Evolutionary conservation across 2,329 filamentous ascomycete species (phyloP), one percentile per base, ranked within the genome.

Genomic region (Venturia asperata): DNA sequence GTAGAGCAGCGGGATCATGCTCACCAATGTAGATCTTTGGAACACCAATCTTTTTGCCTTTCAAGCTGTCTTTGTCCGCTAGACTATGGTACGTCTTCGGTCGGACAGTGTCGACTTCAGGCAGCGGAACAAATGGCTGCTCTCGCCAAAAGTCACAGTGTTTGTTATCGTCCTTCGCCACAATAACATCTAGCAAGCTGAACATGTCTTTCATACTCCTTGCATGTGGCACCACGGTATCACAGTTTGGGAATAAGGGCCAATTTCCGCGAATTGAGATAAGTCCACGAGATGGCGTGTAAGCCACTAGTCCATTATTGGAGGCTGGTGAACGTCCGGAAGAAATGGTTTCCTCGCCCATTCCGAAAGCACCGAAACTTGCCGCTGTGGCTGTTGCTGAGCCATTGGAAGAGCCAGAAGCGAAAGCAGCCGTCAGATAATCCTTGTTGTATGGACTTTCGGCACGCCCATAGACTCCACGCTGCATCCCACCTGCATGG

Each of bases 331-430:
- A 80, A 2, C 82, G 75, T 0, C 82, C 82, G 0, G 81, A 83
- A 0, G 80, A 81, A 0, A 84, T 78, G 0, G 82, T 82, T 69
- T 85, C 82, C 3, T 75, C 77, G 0, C 77, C 82, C 55, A 84
- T 73, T 0, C 80, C 81, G 64, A 84, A 84, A 0, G 77, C 75
- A 15, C 77, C 80, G 24, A 84, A 77, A n/a, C 74, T 78, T 0
- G 82, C 74, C 1, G 81, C 74, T 0, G 80, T 83, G 0, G 82
- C 76, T 0, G 77, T 77, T 0, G 75, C 83, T 1, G 78, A 79
- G 0, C 82, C 82, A 67, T 84, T 83, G 0, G 82, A 85, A 0
- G 82, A 84, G 0, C 82, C 82, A 0, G 82, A 84, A 0, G 77
- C 79, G 69, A 79, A 83, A 0, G 81, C 82, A 1, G 82, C 81